A percentile compares a stretch with the other conserved stretches of the same genome.
Conservation (phyloP, 1,284 basidiomycete genomes). For the Ceratobasidium sp. region DNA sequence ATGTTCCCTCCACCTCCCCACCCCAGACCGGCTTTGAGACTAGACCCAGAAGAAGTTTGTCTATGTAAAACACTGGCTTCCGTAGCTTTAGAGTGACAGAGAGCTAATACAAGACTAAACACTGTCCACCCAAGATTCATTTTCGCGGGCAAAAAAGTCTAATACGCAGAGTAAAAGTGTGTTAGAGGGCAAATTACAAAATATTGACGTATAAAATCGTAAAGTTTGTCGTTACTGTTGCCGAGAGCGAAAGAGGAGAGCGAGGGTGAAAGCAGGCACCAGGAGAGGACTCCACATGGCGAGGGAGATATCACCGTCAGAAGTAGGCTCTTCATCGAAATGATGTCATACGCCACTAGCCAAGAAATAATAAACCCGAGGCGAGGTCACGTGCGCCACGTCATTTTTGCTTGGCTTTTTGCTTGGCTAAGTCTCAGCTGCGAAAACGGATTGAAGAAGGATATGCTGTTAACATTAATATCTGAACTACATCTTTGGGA, state of each 20-base stretch:
- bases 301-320: background rate
- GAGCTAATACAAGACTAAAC: background rate
- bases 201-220: background rate
- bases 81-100: background rate
- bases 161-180: background rate
- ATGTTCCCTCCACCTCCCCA: constrained; percentile 39
- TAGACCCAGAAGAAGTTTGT: background rate
- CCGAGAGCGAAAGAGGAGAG: background rate
- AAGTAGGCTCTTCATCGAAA: background rate
- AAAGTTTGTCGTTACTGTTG: background rate
- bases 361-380: constrained; percentile 5
- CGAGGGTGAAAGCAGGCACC: background rate
- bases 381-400: background rate
- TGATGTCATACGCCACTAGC: constrained; percentile 3
- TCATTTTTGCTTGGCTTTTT: too few relatives aligned
- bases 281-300: background rate
- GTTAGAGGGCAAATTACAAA: background rate
- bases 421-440: too few relatives aligned
- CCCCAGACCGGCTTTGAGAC: constrained; percentile 24
- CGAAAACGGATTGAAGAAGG: too few relatives aligned
- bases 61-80: constrained; percentile 1
- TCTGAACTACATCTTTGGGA: too few relatives aligned
- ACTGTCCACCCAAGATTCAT: background rate
- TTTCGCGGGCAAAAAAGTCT: background rate
- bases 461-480: too few relatives aligned